Conservation (phyloP, 73 alveolate species). For the Paramecium primaurelia region DNA sequence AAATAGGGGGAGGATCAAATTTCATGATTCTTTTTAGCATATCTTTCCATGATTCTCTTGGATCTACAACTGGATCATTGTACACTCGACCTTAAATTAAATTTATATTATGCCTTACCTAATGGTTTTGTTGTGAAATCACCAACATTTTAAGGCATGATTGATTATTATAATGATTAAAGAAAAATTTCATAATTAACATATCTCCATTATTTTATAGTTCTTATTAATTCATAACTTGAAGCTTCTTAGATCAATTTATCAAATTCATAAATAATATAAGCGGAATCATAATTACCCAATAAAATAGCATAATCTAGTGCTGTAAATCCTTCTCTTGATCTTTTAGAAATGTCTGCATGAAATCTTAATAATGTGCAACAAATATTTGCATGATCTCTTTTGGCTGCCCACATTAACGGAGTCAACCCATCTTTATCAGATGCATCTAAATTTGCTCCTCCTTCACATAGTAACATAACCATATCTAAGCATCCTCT, state of each 20-base stretch:
- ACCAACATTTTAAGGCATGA: neutral
- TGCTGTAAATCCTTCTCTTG: slow-evolving; percentile 61
- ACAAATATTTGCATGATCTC: slow-evolving; percentile 49
- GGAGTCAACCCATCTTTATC: slow-evolving; percentile 55
- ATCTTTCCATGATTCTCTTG: slow-evolving; percentile 58
- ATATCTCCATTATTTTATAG: slow-evolving; percentile 24
- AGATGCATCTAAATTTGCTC: neutral
- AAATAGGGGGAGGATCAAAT: slow-evolving; percentile 58
- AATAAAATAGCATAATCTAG: slow-evolving; percentile 41
- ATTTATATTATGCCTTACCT: neutral
- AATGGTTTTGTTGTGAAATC: slow-evolving; percentile 41
- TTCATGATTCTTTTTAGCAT: slow-evolving; percentile 49
- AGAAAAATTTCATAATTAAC: neutral
- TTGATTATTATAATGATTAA: neutral
- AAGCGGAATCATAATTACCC: slow-evolving; percentile 47
- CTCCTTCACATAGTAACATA: slow-evolving; percentile 46
- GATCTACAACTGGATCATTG: slow-evolving; percentile 59
- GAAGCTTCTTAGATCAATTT: neutral
- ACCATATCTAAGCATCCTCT: slow-evolving; percentile 51
- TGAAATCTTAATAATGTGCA: slow-evolving; percentile 2
- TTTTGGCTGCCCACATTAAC: slow-evolving; percentile 65
- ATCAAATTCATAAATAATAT: neutral
- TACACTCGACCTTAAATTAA: neutral
- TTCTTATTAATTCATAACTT: slow-evolving; percentile 29
- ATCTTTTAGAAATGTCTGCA: slow-evolving; percentile 17